Evolutionary conservation across 805 yeast genomes (phyloP).

Genomic region (Candida khao-thaluensis): DNA sequence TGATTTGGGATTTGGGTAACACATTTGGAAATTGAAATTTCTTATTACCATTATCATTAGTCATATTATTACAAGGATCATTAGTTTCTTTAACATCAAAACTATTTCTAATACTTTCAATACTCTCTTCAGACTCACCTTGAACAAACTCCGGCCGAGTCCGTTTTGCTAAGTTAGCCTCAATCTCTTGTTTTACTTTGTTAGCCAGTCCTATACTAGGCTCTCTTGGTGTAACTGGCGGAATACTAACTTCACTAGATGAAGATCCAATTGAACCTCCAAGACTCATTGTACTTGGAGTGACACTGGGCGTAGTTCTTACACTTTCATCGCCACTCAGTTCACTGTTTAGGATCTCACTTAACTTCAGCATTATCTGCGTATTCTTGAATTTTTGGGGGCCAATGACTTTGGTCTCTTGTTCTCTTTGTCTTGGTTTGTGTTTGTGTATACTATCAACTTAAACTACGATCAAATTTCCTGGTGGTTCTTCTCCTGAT

Average conservation of each 20-base stretch:
- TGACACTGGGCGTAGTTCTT: not conserved
- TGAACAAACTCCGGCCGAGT: conserved; percentile 1
- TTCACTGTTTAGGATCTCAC: conserved; percentile 7
- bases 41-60: too few relatives aligned
- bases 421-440: not conserved
- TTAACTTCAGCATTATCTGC: conserved; percentile 9
- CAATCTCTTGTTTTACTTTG: conserved; percentile 11
- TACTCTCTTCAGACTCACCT: not conserved
- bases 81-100: too few relatives aligned
- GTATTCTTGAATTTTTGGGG: too few relatives aligned
- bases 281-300: conserved; percentile 7
- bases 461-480: too few relatives aligned
- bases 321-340: conserved; percentile 11
- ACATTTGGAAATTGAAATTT: conserved; percentile 6
- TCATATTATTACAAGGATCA: too few relatives aligned
- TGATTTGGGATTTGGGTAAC: conserved; percentile 13
- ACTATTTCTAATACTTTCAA: too few relatives aligned
- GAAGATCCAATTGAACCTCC: not conserved
- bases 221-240: not conserved
- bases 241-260: conserved; percentile 3
- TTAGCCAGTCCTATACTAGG: conserved; percentile 11
- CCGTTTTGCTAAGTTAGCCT: conserved; percentile 6
- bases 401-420: too few relatives aligned
- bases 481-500: too few relatives aligned
- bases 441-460: too few relatives aligned